These are phyloP conservation scores for Debaryomyces castellii DNA, from an alignment of 805 yeast species.

Conservation along the genomic window DNA sequence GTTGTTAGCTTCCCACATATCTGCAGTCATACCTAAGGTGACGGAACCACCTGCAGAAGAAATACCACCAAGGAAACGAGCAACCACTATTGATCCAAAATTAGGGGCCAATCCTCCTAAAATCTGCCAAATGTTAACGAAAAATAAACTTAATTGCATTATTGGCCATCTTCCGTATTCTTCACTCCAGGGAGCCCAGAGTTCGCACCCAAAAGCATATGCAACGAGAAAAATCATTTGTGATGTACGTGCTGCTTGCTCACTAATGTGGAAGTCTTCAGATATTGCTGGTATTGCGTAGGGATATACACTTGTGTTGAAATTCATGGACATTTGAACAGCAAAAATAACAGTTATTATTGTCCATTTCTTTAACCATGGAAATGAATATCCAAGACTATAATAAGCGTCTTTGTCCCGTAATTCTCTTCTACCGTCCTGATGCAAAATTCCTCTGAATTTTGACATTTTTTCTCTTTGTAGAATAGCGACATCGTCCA, in stretches of 20 bases:
- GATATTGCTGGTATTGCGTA: conserved; percentile 20
- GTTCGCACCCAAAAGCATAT: conserved; percentile 33
- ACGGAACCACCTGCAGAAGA: conserved; percentile 35
- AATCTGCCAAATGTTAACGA: conserved; percentile 33
- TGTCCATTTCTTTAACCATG: conserved; percentile 32
- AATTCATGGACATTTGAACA: conserved; percentile 43
- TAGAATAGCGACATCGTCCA: not conserved
- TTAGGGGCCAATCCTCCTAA: conserved; percentile 31
- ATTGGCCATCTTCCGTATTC: conserved; percentile 35
- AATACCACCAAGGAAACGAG: conserved; percentile 29
- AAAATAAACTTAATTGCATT: conserved; percentile 26
- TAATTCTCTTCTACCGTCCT: conserved; percentile 26
- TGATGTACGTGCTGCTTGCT: conserved; percentile 22
- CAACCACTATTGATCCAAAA: conserved; percentile 22
- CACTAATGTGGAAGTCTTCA: conserved; percentile 20
- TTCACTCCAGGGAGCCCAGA: conserved; percentile 38
- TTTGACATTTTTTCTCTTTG: conserved; percentile 2
- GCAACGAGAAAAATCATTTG: conserved; percentile 30
- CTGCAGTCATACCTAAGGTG: conserved; percentile 33
- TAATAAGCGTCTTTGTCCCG: conserved; percentile 36
- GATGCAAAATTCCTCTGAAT: conserved; percentile 18
- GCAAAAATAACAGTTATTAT: conserved; percentile 34
- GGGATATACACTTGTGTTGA: conserved; percentile 36
- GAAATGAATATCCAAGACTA: conserved; percentile 31
- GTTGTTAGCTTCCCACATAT: conserved; percentile 31